Conservation (phyloP, 805 yeast species). For the Yarrowia hollandica region DNA sequence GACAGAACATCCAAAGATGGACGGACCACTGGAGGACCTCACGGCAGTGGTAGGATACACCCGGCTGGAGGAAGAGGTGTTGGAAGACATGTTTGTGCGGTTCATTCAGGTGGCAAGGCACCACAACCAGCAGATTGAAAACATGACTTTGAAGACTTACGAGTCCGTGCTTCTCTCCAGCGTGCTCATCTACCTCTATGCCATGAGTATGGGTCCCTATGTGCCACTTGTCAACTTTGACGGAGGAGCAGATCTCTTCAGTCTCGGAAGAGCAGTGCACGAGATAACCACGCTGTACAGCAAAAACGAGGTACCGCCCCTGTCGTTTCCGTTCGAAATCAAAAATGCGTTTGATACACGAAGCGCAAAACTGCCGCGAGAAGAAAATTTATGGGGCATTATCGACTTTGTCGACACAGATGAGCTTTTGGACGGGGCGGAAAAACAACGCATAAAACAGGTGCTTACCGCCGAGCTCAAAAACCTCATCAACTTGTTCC, state of each 20-base stretch:
- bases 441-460: background rate
- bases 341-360: too few relatives aligned
- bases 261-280: background rate
- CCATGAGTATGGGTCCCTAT: slow-evolving; percentile 1
- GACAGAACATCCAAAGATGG: background rate
- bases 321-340: too few relatives aligned
- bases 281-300: too few relatives aligned
- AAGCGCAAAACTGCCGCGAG: background rate
- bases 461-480: background rate
- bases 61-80: background rate
- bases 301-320: too few relatives aligned
- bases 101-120: background rate
- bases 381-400: slow-evolving; percentile 5
- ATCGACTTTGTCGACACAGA: slow-evolving; percentile 11
- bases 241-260: background rate
- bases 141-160: background rate
- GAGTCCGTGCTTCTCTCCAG: background rate
- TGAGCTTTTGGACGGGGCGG: background rate
- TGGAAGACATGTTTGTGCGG: background rate
- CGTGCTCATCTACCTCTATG: background rate
- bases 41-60: background rate
- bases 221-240: background rate
- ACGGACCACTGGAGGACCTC: background rate
- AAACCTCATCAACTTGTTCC: background rate
- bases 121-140: background rate